phyloP scores from a whole-genome alignment of 176 grass and related monocot species.

The Musa acuminata region DNA sequence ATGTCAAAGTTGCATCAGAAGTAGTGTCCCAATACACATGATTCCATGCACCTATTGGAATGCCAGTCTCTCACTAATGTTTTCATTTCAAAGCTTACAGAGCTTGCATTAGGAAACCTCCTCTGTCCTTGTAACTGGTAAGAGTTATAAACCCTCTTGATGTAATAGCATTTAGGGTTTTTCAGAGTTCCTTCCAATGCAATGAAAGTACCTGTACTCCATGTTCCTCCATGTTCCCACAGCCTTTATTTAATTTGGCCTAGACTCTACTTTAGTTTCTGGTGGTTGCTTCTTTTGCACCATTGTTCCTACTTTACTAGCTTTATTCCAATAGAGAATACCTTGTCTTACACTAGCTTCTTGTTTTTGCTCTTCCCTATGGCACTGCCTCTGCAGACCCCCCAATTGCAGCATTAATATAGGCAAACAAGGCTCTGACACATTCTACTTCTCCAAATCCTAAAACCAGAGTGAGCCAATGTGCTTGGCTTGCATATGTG shows the following conservation, averaged over 20 bases:
- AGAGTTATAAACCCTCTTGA: background rate
- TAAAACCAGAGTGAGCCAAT: background rate
- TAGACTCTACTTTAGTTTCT: conserved; percentile 5
- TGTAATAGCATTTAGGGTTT: background rate
- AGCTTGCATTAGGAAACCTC: background rate
- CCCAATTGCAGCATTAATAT: conserved; percentile 13
- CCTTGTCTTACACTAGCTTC: background rate
- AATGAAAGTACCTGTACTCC: conserved; percentile 17
- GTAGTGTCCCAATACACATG: background rate
- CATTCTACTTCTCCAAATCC: conserved; percentile 1
- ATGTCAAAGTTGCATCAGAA: background rate
- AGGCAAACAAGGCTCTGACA: conserved; percentile 9
- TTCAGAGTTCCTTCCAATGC: background rate
- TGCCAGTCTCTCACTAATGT: background rate
- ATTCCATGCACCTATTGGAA: background rate
- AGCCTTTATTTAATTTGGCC: background rate
- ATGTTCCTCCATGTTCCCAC: conserved; percentile 20
- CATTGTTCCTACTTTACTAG: conserved; percentile 3
- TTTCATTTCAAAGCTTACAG: no score
- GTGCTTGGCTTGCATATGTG: conserved; percentile 5
- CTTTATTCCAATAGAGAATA: conserved; percentile 12
- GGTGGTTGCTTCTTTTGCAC: conserved; percentile 13
- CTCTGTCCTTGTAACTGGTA: background rate
- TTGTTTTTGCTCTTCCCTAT: background rate
- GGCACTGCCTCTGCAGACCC: background rate